Conservation (phyloP, 768 basidiomycete genomes). For the Pleurotus citrinopileatus region DNA sequence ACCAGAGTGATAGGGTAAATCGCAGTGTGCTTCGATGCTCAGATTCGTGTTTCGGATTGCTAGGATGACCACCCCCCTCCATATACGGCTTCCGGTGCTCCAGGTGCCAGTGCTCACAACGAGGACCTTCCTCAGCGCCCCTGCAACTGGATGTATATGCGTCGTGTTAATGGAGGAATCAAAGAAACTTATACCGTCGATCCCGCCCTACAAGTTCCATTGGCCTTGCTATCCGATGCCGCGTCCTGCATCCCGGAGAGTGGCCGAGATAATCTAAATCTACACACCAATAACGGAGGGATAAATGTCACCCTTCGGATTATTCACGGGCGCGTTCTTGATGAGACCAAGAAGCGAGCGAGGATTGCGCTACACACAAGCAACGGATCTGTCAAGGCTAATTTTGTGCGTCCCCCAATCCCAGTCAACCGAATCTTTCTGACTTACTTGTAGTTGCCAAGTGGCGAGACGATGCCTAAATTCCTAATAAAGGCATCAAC, state of each 20-base stretch:
- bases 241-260: not conserved
- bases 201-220: conserved; percentile 36
- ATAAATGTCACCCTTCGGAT: conserved; percentile 42
- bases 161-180: conserved; percentile 23
- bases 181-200: conserved; percentile 37
- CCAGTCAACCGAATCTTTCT: too few species aligned
- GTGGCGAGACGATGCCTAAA: not conserved
- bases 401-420: conserved; percentile 23
- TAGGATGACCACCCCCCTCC: conserved; percentile 1
- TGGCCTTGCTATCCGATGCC: conserved; percentile 30
- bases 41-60: too few species aligned
- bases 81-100: not conserved
- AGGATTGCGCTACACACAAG: conserved; percentile 28
- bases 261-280: conserved; percentile 26
- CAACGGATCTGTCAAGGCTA: conserved; percentile 15
- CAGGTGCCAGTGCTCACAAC: not conserved
- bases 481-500: conserved; percentile 25
- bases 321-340: conserved; percentile 12
- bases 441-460: not conserved
- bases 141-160: conserved; percentile 16
- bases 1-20: not conserved
- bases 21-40: too few species aligned
- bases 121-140: not conserved
- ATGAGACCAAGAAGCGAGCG: conserved; percentile 19
- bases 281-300: conserved; percentile 36